A percentile compares a stretch with the other conserved stretches of the same genome.
Evolutionary conservation across 768 basidiomycete genomes (phyloP).

Genomic region (Pleurotus cornucopiae): DNA sequence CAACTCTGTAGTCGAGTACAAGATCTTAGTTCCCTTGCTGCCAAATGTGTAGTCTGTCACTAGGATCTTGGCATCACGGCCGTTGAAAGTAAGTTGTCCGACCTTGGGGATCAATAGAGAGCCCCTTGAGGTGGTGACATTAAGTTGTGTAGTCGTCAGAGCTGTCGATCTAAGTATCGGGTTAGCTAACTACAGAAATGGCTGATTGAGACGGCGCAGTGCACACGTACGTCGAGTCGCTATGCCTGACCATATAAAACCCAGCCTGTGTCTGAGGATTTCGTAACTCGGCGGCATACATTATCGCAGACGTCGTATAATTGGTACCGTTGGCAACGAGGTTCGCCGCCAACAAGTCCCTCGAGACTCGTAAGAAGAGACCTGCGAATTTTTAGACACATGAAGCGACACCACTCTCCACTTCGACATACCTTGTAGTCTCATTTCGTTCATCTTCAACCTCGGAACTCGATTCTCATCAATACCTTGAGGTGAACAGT

Average conservation of each 20-base stretch:
- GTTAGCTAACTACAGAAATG: not conserved
- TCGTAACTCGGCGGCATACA: slow-evolving; percentile 42
- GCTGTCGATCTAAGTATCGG: slow-evolving; percentile 32
- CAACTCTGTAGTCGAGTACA: slow-evolving; percentile 46
- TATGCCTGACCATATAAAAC: slow-evolving; percentile 49
- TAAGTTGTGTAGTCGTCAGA: slow-evolving; percentile 38
- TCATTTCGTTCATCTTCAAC: slow-evolving; percentile 50
- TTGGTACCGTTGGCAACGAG: slow-evolving; percentile 47
- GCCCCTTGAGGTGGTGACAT: slow-evolving; percentile 38
- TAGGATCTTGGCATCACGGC: slow-evolving; percentile 46
- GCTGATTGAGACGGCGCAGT: not conserved
- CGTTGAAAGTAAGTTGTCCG: slow-evolving; percentile 36
- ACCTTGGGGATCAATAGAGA: slow-evolving; percentile 30
- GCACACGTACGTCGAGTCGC: slow-evolving; percentile 32
- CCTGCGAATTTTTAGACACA: slow-evolving; percentile 20
- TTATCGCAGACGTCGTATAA: slow-evolving; percentile 38
- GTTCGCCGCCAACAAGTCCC: slow-evolving; percentile 39
- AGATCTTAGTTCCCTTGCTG: slow-evolving; percentile 22
- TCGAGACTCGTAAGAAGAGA: slow-evolving; percentile 49
- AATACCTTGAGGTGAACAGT: slow-evolving; percentile 29
- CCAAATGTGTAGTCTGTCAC: slow-evolving; percentile 48
- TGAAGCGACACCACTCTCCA: not conserved
- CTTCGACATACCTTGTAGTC: slow-evolving; percentile 37
- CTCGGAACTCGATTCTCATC: slow-evolving; percentile 46
- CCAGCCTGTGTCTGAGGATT: slow-evolving; percentile 39